Conservation (phyloP, 805 yeast genomes). For the Helenozyma baotianmanensis region DNA sequence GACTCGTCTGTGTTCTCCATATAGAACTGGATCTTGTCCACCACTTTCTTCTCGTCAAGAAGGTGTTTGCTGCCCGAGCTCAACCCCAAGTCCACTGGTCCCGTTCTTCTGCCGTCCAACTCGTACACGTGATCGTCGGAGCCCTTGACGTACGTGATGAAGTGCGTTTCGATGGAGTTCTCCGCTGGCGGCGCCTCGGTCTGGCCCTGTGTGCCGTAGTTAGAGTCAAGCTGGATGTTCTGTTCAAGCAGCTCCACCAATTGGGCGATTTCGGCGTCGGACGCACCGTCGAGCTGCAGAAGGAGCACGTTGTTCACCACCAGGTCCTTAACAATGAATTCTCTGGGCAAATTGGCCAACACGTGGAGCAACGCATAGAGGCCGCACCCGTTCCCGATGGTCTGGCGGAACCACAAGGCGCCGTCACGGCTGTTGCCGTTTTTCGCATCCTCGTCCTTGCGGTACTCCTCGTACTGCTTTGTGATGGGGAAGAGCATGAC, state of each 20-base stretch:
- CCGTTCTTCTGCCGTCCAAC: constrained; percentile 81
- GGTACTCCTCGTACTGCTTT: constrained; percentile 49
- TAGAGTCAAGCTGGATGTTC: constrained; percentile 36
- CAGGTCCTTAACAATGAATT: constrained; percentile 40
- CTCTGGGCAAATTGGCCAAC: constrained; percentile 43
- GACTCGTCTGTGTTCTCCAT: constrained; percentile 57
- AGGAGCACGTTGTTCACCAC: constrained; percentile 22
- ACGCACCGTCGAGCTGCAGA: constrained; percentile 13
- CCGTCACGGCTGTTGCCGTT: constrained; percentile 26
- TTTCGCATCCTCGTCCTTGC: constrained; percentile 36
- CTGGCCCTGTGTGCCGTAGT: constrained; percentile 52
- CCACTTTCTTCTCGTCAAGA: constrained; percentile 47
- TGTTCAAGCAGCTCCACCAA: constrained; percentile 45
- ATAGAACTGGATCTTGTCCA: constrained; percentile 59
- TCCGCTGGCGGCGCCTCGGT: constrained; percentile 63
- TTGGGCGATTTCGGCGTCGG: constrained; percentile 28
- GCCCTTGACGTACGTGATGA: constrained; percentile 64
- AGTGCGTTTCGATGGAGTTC: constrained; percentile 58
- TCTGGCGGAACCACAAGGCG: constrained; percentile 78
- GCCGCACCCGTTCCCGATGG: constrained; percentile 88
- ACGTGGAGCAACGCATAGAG: constrained; percentile 78
- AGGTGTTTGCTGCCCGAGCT: constrained; percentile 40
- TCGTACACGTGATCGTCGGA: constrained; percentile 63
- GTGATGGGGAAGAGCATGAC: constrained; percentile 83
- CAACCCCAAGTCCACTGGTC: constrained; percentile 64